Conservation (phyloP, 805 yeast species). For the Yamadazyma takamatsuzukensis region DNA sequence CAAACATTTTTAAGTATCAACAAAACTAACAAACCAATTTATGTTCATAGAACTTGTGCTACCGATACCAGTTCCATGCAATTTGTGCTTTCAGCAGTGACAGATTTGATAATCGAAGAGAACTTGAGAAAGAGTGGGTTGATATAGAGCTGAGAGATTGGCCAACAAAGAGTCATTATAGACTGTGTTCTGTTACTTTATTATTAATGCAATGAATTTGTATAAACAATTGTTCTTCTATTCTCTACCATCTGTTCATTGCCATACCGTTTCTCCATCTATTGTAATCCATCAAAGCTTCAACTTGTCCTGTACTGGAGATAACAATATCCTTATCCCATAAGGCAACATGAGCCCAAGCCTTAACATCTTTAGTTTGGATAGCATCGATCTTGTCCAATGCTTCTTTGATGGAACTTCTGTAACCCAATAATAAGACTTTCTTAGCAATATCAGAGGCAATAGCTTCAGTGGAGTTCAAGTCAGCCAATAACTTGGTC, state of each 20-base stretch:
- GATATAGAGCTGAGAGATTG: too few relatives aligned
- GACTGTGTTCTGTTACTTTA: too few relatives aligned
- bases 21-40: constrained; percentile 68
- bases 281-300: constrained; percentile 77
- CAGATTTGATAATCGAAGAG: constrained; percentile 84
- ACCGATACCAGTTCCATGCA: constrained; percentile 88
- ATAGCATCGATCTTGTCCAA: constrained; percentile 62
- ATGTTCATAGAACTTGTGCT: constrained; percentile 92
- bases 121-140: constrained; percentile 77
- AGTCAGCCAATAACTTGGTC: constrained; percentile 52
- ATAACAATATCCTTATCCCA: constrained; percentile 84
- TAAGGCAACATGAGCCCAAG: constrained; percentile 72
- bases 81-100: constrained; percentile 87
- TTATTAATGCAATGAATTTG: not conserved
- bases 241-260: constrained; percentile 65
- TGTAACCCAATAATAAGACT: constrained; percentile 58
- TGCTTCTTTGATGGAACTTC: constrained; percentile 57
- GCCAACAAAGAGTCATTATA: too few relatives aligned
- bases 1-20: constrained; percentile 61
- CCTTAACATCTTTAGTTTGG: constrained; percentile 53
- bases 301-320: constrained; percentile 83
- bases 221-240: not conserved
- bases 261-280: constrained; percentile 88
- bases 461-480: constrained; percentile 48
- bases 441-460: constrained; percentile 57